Conservation (phyloP, 1,284 basidiomycete species). For the Cryptococcus sp. region DNA sequence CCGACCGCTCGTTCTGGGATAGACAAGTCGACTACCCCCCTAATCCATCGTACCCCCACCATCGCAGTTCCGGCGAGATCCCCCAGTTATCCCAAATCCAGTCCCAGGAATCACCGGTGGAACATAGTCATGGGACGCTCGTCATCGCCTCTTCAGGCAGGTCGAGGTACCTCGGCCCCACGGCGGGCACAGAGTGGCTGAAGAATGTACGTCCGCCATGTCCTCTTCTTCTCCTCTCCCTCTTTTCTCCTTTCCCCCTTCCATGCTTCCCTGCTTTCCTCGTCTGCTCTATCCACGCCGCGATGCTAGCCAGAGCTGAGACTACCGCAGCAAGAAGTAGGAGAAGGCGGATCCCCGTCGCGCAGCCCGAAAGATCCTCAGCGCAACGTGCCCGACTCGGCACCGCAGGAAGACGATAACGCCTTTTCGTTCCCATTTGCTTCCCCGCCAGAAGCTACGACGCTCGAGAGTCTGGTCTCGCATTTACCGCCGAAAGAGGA, state of each 20-base stretch:
- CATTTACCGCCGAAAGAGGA: constrained; percentile 35
- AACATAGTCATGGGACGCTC: constrained; percentile 41
- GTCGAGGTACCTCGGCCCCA: constrained; percentile 40
- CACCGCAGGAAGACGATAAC: too few relatives aligned
- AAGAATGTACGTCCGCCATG: constrained; percentile 29
- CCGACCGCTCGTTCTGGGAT: neutral
- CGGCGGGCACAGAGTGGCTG: constrained; percentile 44
- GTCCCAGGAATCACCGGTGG: constrained; percentile 12
- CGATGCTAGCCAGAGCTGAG: neutral
- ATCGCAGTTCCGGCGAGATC: neutral
- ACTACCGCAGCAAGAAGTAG: constrained; percentile 24
- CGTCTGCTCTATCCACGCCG: neutral
- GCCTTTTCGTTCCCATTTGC: constrained; percentile 17
- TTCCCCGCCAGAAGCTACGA: constrained; percentile 1
- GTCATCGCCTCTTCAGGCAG: constrained; percentile 36
- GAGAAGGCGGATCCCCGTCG: neutral
- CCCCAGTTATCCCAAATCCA: too few relatives aligned
- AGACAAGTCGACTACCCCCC: neutral
- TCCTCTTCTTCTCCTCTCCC: neutral
- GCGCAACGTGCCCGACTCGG: too few relatives aligned
- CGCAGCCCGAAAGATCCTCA: too few relatives aligned
- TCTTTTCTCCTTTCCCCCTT: neutral
- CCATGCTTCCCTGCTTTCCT: too few relatives aligned
- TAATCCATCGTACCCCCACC: neutral
- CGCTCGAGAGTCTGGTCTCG: constrained; percentile 12